phyloP scores from a whole-genome alignment of 2,329 filamentous ascomycete genomes.

The Pleurostoma richardsiae region DNA sequence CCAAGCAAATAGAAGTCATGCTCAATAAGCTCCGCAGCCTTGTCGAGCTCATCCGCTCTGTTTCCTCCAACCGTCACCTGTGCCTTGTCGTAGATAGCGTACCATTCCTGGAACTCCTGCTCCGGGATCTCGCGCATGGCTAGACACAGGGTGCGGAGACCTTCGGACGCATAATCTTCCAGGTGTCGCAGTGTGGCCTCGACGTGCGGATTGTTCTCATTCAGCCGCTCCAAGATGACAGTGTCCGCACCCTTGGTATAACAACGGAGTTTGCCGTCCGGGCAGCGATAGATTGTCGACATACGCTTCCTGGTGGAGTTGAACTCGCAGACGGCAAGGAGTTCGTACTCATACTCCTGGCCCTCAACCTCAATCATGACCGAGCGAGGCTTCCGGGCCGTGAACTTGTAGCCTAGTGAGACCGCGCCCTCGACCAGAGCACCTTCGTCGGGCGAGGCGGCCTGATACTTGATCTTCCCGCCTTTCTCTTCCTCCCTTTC shows the following conservation, averaged over 20 bases:
- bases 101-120: conserved; percentile 84
- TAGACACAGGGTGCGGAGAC: conserved; percentile 87
- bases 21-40: conserved; percentile 93
- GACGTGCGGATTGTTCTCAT: conserved; percentile 76
- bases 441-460: conserved; percentile 93
- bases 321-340: conserved; percentile 97
- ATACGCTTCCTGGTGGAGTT: conserved; percentile 97
- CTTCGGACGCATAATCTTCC: conserved; percentile 98
- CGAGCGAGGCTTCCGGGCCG: conserved; percentile 80
- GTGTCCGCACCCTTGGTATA: conserved; percentile 98
- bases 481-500: conserved; percentile 75
- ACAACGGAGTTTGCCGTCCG: conserved; percentile 87
- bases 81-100: conserved; percentile 78
- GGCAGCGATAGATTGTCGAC: conserved; percentile 95
- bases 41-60: conserved; percentile 91
- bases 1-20: conserved; percentile 87
- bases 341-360: conserved; percentile 73
- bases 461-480: conserved; percentile 91
- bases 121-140: conserved; percentile 92
- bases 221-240: conserved; percentile 88
- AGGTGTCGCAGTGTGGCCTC: conserved; percentile 89
- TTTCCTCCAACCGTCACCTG: conserved; percentile 88
- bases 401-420: conserved; percentile 80
- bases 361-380: conserved; percentile 79
- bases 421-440: conserved; percentile 93